phyloP scores from a whole-genome alignment of 1,284 basidiomycete species.

The Ceratobasidium sp. region DNA sequence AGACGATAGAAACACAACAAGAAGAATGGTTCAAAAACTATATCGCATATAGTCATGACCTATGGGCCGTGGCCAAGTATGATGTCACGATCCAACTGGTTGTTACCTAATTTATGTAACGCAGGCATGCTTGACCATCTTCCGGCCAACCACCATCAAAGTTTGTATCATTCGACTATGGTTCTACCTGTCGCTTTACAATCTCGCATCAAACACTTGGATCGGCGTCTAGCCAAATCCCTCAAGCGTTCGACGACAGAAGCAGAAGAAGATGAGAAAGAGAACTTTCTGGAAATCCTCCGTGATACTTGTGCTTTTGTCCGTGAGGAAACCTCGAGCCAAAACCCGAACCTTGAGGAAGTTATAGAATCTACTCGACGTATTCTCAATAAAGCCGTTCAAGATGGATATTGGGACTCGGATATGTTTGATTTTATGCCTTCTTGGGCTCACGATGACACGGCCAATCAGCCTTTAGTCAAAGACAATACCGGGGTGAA shows the following conservation, averaged over 20 bases:
- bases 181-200: neutral
- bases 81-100: too few species aligned
- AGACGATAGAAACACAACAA: too few species aligned
- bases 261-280: neutral
- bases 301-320: slow-evolving; percentile 27
- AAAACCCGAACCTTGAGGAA: slow-evolving; percentile 10
- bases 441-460: slow-evolving; percentile 33
- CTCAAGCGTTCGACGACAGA: neutral
- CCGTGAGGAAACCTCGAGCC: neutral
- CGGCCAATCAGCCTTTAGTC: slow-evolving; percentile 1
- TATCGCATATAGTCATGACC: too few species aligned
- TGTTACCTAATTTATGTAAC: too few species aligned
- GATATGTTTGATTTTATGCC: slow-evolving; percentile 36
- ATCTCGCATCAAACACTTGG: neutral
- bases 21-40: too few species aligned
- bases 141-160: too few species aligned
- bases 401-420: neutral
- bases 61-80: too few species aligned
- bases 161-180: neutral
- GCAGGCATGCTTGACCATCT: too few species aligned
- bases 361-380: neutral
- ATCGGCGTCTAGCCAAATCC: neutral
- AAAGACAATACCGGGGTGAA: slow-evolving; percentile 1
- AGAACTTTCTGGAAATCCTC: slow-evolving; percentile 8
- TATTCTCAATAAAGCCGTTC: slow-evolving; percentile 3